phyloP scores from a whole-genome alignment of 1,284 basidiomycete species.

The Coniferiporia sulphurascens region DNA sequence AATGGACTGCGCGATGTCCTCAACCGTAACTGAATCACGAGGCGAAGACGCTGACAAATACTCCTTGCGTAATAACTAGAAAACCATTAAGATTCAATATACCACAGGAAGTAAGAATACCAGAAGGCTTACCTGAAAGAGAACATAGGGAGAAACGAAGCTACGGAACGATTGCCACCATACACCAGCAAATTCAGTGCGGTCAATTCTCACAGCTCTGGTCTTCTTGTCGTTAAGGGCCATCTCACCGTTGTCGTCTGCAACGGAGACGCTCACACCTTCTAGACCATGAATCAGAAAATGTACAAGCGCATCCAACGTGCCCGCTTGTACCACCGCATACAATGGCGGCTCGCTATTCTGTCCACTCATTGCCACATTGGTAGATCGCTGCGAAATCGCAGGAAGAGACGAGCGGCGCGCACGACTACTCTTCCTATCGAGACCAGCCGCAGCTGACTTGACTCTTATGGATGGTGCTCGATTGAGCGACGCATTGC shows the following conservation, averaged over 20 bases:
- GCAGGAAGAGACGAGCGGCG: slow-evolving; percentile 74
- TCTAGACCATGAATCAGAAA: slow-evolving; percentile 73
- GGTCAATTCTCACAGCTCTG: slow-evolving; percentile 64
- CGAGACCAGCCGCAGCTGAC: slow-evolving; percentile 58
- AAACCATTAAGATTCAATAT: slow-evolving; percentile 8
- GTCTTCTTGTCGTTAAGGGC: slow-evolving; percentile 65
- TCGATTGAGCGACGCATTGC: slow-evolving; percentile 35
- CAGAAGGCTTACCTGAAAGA: slow-evolving; percentile 66
- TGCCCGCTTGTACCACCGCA: slow-evolving; percentile 72
- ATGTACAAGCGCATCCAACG: slow-evolving; percentile 66
- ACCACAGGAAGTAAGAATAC: not conserved
- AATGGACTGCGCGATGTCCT: slow-evolving; percentile 26
- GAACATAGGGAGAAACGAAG: slow-evolving; percentile 70
- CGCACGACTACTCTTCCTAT: slow-evolving; percentile 68
- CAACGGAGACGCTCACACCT: slow-evolving; percentile 68
- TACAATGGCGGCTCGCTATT: slow-evolving; percentile 64
- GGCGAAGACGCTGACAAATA: slow-evolving; percentile 43
- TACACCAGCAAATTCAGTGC: slow-evolving; percentile 60
- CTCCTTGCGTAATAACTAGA: slow-evolving; percentile 66
- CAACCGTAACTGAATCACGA: slow-evolving; percentile 31
- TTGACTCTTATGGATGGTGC: slow-evolving; percentile 72
- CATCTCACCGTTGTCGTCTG: slow-evolving; percentile 81
- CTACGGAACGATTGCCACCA: slow-evolving; percentile 81
- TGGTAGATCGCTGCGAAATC: slow-evolving; percentile 52
- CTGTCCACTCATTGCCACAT: slow-evolving; percentile 51